These are phyloP conservation scores for Fusarium acutatum DNA, from an alignment of 2,329 filamentous ascomycete genomes.

Conservation along the genomic window DNA sequence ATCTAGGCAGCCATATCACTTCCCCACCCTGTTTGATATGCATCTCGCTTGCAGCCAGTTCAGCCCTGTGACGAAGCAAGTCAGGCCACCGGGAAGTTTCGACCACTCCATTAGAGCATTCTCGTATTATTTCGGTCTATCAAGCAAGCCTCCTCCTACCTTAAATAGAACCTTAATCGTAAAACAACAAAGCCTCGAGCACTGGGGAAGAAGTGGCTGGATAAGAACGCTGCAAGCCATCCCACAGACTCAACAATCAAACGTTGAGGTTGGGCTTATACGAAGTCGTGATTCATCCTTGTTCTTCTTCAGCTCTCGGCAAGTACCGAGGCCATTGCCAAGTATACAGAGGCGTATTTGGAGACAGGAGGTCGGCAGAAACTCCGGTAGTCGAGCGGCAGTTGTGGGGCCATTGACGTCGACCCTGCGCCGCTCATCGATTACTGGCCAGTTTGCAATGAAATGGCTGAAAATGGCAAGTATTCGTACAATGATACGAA, in stretches of 20 bases:
- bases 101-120: neutral
- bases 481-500: neutral
- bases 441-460: conserved; percentile 10
- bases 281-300: neutral
- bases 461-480: conserved; percentile 17
- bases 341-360: neutral
- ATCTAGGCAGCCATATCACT: neutral
- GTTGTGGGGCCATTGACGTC: conserved; percentile 14
- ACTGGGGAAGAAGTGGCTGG: neutral
- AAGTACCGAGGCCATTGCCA: neutral
- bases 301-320: neutral
- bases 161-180: too few relatives aligned
- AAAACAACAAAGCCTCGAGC: neutral
- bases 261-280: neutral
- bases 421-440: conserved; percentile 3
- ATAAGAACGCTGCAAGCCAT: neutral
- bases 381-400: neutral
- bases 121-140: neutral
- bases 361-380: neutral
- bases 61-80: neutral
- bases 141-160: neutral
- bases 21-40: neutral
- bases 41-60: neutral
- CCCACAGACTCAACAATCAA: neutral
- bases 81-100: neutral